Conservation (phyloP, 352 stramenopile species). For the Phytophthora foliorum region DNA sequence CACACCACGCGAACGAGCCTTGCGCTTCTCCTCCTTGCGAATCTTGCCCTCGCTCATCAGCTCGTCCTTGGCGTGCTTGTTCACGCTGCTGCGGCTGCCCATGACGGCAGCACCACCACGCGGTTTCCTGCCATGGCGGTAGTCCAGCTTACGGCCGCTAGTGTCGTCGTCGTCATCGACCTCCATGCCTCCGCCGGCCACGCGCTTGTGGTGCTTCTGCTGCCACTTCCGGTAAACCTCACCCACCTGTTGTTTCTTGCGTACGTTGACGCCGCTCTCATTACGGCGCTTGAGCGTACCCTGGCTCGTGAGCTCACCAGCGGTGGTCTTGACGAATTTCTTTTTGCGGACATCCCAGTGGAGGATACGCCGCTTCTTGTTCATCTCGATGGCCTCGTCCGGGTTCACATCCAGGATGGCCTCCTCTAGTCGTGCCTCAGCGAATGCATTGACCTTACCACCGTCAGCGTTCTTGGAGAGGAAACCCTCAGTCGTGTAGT, state of each 20-base stretch:
- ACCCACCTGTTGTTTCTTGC: slow-evolving; percentile 91
- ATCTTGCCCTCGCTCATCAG: slow-evolving; percentile 83
- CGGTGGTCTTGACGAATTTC: slow-evolving; percentile 95
- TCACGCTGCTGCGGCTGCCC: slow-evolving; percentile 57
- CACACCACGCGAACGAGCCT: slow-evolving; percentile 81
- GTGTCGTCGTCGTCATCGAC: slow-evolving; percentile 61
- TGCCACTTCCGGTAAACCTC: slow-evolving; percentile 96
- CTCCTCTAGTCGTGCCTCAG: slow-evolving; percentile 93
- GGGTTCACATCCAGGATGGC: slow-evolving; percentile 98
- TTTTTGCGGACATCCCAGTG: slow-evolving; percentile 99
- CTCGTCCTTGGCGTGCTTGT: slow-evolving; percentile 86
- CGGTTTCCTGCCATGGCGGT: slow-evolving; percentile 85
- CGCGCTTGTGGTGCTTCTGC: slow-evolving; percentile 89
- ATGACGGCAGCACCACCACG: slow-evolving; percentile 36
- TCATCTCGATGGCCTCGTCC: slow-evolving; percentile 98
- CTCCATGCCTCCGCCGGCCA: slow-evolving; percentile 79
- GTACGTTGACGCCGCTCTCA: slow-evolving; percentile 80
- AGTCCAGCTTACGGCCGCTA: slow-evolving; percentile 67
- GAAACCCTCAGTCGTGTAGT: slow-evolving; percentile 83
- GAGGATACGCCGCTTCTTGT: slow-evolving; percentile 98
- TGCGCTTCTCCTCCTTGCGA: slow-evolving; percentile 88
- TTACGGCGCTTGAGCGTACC: slow-evolving; percentile 89
- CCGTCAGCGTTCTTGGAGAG: slow-evolving; percentile 77
- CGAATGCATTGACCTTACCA: slow-evolving; percentile 82
- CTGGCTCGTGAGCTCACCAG: slow-evolving; percentile 89